Conservation (phyloP, 768 basidiomycete species). For the Tephrocybe sp. region DNA sequence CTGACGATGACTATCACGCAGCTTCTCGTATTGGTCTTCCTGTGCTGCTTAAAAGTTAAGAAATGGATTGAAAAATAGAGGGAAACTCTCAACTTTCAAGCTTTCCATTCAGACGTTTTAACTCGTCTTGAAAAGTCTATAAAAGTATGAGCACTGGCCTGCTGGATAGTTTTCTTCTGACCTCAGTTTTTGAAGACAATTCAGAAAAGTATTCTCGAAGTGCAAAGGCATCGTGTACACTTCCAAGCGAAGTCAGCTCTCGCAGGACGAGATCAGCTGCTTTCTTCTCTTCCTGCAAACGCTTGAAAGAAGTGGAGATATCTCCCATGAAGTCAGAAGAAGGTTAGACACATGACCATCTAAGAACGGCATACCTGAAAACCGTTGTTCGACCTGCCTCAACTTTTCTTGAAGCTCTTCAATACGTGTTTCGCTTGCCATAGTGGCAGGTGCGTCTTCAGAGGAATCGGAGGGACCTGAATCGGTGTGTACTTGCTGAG, state of each 20-base stretch:
- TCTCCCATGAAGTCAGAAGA: conserved; percentile 40
- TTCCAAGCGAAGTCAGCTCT: conserved; percentile 70
- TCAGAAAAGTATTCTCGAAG: conserved; percentile 74
- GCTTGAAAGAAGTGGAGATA: conserved; percentile 74
- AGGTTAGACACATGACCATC: background rate
- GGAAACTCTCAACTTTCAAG: conserved; percentile 56
- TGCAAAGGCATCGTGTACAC: conserved; percentile 59
- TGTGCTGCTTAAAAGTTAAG: conserved; percentile 51
- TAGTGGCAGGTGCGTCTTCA: background rate
- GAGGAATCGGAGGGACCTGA: background rate
- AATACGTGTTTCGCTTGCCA: conserved; percentile 27
- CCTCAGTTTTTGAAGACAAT: conserved; percentile 66
- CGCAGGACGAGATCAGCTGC: conserved; percentile 66
- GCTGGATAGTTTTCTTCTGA: conserved; percentile 27
- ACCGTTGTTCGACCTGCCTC: conserved; percentile 73
- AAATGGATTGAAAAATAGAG: conserved; percentile 3
- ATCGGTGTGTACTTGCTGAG: background rate
- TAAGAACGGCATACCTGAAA: conserved; percentile 49
- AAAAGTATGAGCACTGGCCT: background rate
- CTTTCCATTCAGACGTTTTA: conserved; percentile 69
- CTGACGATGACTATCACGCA: conserved; percentile 78
- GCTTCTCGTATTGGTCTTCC: conserved; percentile 79
- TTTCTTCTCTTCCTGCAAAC: conserved; percentile 67
- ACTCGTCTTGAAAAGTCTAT: conserved; percentile 74
- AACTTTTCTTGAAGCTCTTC: conserved; percentile 65